Evolutionary conservation across 768 basidiomycete genomes (phyloP), one percentile per base, ranked within the genome.

Genomic region (Dioszegia crocea): DNA sequence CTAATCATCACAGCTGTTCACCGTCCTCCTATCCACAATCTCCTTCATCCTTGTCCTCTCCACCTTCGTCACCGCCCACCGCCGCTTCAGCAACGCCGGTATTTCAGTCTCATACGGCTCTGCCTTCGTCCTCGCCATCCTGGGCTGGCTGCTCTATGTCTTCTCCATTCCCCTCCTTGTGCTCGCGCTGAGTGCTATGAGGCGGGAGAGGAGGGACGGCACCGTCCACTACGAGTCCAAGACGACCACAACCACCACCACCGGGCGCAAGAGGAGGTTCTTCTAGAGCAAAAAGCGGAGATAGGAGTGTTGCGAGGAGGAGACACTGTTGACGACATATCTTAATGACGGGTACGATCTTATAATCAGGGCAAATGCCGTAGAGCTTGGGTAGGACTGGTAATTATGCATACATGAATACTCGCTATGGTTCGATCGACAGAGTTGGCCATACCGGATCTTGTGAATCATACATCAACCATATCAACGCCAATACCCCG

Each of bases 11-110:
- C 33, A 71, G 67, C n/a, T 64, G 4, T 60, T 73, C 65, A 61
- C 67, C 19, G 50, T 59, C 56, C 59, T 73, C 63, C 63, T 66
- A 45, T 53, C 66, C 1, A 59, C 62, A 57, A 61, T 70, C 55
- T 70, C 71, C 23, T 68, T 63, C 56, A 57, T 76, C 62, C 60
- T 76, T n/a, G 65, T 69, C 21, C 31, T 67, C 41, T 62, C 68
- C 49, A 51, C 61, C 57, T 73, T 65, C 31, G 72, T 65, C 38
- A 61, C 62, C 12, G 67, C 64, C 29, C 66, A 74, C 56, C 59
- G 62, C 43, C 56, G 72, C 59, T 65, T 63, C 61, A 47, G 46
- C 33, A 2, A 49, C 12, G 59, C 65, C 48, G 47, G 23, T 27
- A 53, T 67, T 41, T 27, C 49, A 17, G 63, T 68, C 0, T 49